Evolutionary conservation across 1,284 basidiomycete species (phyloP), one percentile per base, ranked within the genome.

Genomic region (Taiwanofungus camphoratus): DNA sequence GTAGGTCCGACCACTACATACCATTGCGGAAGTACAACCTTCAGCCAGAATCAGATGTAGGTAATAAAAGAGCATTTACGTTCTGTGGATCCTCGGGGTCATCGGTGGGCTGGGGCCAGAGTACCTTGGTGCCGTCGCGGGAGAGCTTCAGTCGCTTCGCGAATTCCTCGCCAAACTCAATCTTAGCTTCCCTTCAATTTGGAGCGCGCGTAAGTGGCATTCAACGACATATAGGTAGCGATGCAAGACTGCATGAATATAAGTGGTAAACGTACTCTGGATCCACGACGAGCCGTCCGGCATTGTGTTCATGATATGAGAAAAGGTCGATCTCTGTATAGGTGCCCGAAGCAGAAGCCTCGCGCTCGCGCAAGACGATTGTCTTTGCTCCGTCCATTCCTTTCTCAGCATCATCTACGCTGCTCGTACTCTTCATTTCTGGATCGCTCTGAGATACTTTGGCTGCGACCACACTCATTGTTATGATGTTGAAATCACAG

Each of bases 81-180:
- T 83, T 84, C 60, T 83, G 80, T 3, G 82, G 82, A 53, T 84
- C 81, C 7, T 73, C 60, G 1, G 73, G 73, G 27, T 77, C 75
- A 51, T 85, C 79, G 2, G 74, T 73, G 12, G 80, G 81, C 56
- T 84, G 79, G 1, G 79, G 79, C 71, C 74, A 77, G 2, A 78
- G 62, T 11, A 77, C 68, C 39, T 70, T 72, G 12, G 65, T 68
- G 0, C 74, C 74, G 42, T 73, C 69, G n/a, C 49, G 43, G 2
- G 69, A 69, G 1, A 74, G 59, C 61, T 78, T 79, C 42, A 78
- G 64, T 22, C 52, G 63, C 37, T 69, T 61, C 6, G 77, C 76
- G 35, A 76, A 54, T 4, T 54, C 54, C 15, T 71, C 69, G 2
- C 79, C 78, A 39, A 74, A 74, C 47, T 74, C 75, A 39, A 73